Conservation (phyloP, 2,329 filamentous ascomycete genomes). For the Pochonia chlamydosporia region DNA sequence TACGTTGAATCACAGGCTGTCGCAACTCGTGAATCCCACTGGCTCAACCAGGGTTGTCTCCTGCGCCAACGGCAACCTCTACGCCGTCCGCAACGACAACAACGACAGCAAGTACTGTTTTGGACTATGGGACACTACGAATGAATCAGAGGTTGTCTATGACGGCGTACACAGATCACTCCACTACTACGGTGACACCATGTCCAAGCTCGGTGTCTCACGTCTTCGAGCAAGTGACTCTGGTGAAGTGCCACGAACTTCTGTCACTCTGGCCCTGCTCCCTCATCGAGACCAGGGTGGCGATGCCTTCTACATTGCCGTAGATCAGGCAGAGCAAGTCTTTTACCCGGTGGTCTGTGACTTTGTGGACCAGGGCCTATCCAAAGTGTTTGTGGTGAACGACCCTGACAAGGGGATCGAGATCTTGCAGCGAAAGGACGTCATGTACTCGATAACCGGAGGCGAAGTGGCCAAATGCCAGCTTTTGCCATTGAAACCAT, state of each 20-base stretch:
- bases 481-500: conserved; percentile 4
- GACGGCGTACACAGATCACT: conserved; percentile 20
- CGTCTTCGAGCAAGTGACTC: conserved; percentile 20
- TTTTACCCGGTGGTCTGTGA: conserved; percentile 25
- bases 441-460: conserved; percentile 20
- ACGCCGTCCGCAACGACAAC: conserved; percentile 17
- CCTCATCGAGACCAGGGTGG: conserved; percentile 10
- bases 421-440: conserved; percentile 16
- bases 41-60: conserved; percentile 18
- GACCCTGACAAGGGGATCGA: conserved; percentile 17
- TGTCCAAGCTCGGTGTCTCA: conserved; percentile 23
- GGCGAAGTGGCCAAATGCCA: conserved; percentile 15
- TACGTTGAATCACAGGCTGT: conserved; percentile 14
- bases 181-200: conserved; percentile 28
- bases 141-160: conserved; percentile 13
- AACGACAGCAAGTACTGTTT: conserved; percentile 14
- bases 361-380: conserved; percentile 13
- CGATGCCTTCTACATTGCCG: conserved; percentile 14
- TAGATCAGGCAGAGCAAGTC: conserved; percentile 14
- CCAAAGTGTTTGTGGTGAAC: conserved; percentile 22
- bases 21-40: conserved; percentile 14
- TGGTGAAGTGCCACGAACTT: conserved; percentile 10
- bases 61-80: conserved; percentile 29
- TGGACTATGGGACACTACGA: conserved; percentile 16
- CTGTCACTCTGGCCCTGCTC: conserved; percentile 14